phyloP scores from a whole-genome alignment of 208 protist genomes.

The Crithidia expoeki region DNA sequence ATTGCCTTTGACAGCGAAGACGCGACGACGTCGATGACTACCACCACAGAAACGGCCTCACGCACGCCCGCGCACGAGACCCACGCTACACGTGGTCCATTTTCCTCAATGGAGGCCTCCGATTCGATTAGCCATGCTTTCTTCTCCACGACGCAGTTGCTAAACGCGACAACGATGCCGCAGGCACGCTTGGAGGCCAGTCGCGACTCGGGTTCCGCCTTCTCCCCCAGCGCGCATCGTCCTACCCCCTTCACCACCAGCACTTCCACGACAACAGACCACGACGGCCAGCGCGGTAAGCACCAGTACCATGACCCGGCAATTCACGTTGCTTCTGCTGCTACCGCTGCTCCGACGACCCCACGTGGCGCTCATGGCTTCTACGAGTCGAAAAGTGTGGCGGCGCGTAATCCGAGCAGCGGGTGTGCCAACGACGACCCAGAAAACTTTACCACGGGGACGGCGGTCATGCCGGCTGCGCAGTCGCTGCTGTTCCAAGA shows the following conservation, averaged over 20 bases:
- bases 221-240: slow-evolving; percentile 18
- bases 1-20: slow-evolving; percentile 10
- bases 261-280: background rate
- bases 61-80: background rate
- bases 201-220: slow-evolving; percentile 1
- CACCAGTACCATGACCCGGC: too few species aligned
- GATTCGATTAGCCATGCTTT: slow-evolving; percentile 9
- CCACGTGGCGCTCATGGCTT: too few species aligned
- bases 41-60: background rate
- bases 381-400: slow-evolving; percentile 1
- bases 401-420: slow-evolving; percentile 10
- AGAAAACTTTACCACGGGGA: background rate
- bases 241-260: background rate
- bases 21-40: background rate
- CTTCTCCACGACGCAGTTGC: slow-evolving; percentile 13
- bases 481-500: background rate
- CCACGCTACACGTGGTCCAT: slow-evolving; percentile 3
- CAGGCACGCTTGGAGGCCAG: slow-evolving; percentile 12
- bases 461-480: background rate
- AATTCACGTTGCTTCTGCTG: background rate
- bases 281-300: background rate
- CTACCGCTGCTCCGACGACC: background rate
- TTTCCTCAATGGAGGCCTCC: slow-evolving; percentile 6
- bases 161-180: slow-evolving; percentile 23
- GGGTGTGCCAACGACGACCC: background rate